These are phyloP conservation scores for Mycena filopes DNA, from an alignment of 768 basidiomycete genomes.

Conservation along the genomic window DNA sequence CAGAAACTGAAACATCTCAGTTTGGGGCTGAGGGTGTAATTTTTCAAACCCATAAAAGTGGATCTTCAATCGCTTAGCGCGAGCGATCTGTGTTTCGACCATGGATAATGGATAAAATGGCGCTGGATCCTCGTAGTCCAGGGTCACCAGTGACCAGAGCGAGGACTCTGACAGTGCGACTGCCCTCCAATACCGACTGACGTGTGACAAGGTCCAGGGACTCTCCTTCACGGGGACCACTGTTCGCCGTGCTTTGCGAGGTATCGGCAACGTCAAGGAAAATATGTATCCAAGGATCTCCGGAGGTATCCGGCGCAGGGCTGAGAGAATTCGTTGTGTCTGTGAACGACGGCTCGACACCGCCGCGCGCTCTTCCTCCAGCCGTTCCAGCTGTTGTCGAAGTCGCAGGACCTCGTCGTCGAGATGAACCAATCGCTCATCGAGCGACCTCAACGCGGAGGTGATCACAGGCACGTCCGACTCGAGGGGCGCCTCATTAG, in stretches of 20 bases:
- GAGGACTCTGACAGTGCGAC: conserved; percentile 6
- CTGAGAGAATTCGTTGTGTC: background rate
- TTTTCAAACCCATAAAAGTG: background rate
- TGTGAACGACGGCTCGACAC: background rate
- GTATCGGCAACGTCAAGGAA: background rate
- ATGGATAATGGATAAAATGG: background rate
- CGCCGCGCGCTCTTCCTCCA: background rate
- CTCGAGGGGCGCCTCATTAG: conserved; percentile 2
- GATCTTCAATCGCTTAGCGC: background rate
- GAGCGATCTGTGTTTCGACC: background rate
- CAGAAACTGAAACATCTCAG: background rate
- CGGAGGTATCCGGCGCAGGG: conserved; percentile 8
- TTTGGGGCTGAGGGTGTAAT: too few relatives aligned
- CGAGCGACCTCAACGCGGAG: background rate
- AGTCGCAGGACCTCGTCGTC: conserved; percentile 3
- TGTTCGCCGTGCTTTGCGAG: too few relatives aligned
- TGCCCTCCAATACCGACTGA: conserved; percentile 3
- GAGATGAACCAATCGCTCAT: background rate
- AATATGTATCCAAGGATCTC: conserved; percentile 16
- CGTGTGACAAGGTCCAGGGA: conserved; percentile 9
- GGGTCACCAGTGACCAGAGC: background rate
- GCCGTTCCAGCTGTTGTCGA: background rate
- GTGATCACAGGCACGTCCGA: background rate
- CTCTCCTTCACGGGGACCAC: background rate
- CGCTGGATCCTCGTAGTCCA: too few relatives aligned